Conservation (phyloP, 2,329 filamentous ascomycete species). For the Neofusicoccum umdonicola region DNA sequence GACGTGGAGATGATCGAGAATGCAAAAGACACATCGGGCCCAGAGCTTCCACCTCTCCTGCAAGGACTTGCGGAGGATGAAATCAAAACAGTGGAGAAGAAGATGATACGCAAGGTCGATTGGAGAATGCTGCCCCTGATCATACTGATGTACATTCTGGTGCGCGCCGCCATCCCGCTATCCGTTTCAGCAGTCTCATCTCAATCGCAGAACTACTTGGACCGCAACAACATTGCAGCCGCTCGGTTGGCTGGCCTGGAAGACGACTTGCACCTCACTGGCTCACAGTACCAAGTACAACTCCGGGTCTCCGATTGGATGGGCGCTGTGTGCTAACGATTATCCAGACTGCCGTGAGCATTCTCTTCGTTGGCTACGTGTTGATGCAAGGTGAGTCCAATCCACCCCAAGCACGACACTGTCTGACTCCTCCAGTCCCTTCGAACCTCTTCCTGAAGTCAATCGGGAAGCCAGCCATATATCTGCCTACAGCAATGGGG, state of each 20-base stretch:
- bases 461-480: conserved; percentile 37
- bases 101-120: conserved; percentile 22
- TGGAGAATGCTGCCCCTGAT: conserved; percentile 24
- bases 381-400: conserved; percentile 37
- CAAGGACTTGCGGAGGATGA: conserved; percentile 23
- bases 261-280: conserved; percentile 22
- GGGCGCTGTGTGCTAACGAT: not conserved
- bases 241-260: conserved; percentile 29
- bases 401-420: conserved; percentile 46
- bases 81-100: conserved; percentile 22
- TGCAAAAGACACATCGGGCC: not conserved
- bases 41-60: not conserved
- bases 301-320: no score
- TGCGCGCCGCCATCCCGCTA: not conserved
- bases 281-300: conserved; percentile 21
- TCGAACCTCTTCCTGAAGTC: conserved; percentile 41
- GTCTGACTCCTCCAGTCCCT: conserved; percentile 35
- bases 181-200: not conserved
- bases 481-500: conserved; percentile 40
- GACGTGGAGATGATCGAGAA: not conserved
- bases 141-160: conserved; percentile 37
- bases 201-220: conserved; percentile 21
- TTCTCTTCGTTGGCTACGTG: conserved; percentile 53
- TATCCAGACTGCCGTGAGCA: conserved; percentile 56
- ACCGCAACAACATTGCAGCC: conserved; percentile 30